Evolutionary conservation across 1,139 yeast species (phyloP).

Genomic region (Pichia sp.): DNA sequence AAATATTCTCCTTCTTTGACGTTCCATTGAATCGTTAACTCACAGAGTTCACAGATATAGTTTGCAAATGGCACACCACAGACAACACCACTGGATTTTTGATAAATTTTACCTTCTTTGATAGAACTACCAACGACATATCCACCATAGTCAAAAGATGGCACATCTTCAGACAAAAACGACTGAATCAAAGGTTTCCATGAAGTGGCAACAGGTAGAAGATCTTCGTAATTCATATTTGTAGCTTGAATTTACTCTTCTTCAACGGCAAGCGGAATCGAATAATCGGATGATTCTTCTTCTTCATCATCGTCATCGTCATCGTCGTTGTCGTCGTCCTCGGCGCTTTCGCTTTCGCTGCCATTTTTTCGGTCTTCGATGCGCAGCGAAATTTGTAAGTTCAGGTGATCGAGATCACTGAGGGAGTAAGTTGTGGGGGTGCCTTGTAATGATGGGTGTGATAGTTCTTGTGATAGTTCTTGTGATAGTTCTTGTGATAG

Average conservation of each 20-base stretch:
- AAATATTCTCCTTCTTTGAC: conserved; percentile 59
- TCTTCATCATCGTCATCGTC: background rate
- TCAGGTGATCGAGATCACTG: too few species aligned
- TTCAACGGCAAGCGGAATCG: conserved; percentile 19
- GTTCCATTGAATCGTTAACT: conserved; percentile 63
- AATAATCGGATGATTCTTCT: conserved; percentile 8
- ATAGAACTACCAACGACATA: conserved; percentile 76
- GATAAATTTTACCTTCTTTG: conserved; percentile 69
- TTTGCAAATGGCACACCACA: conserved; percentile 87
- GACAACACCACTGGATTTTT: conserved; percentile 76
- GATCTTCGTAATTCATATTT: conserved; percentile 26
- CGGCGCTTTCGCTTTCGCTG: background rate
- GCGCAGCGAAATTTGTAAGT: too few species aligned
- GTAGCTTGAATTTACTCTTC: conserved; percentile 6
- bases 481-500: too few species aligned
- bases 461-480: too few species aligned
- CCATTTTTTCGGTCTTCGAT: too few species aligned
- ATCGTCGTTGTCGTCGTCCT: background rate
- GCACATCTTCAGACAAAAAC: conserved; percentile 83
- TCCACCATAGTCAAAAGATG: conserved; percentile 91
- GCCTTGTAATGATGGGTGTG: too few species aligned
- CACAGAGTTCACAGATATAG: conserved; percentile 77
- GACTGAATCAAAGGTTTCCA: conserved; percentile 75
- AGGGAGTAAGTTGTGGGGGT: too few species aligned
- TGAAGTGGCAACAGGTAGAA: conserved; percentile 63